These are phyloP conservation scores for Auricularia sp. DNA, from an alignment of 768 basidiomycete species.

Conservation along the genomic window DNA sequence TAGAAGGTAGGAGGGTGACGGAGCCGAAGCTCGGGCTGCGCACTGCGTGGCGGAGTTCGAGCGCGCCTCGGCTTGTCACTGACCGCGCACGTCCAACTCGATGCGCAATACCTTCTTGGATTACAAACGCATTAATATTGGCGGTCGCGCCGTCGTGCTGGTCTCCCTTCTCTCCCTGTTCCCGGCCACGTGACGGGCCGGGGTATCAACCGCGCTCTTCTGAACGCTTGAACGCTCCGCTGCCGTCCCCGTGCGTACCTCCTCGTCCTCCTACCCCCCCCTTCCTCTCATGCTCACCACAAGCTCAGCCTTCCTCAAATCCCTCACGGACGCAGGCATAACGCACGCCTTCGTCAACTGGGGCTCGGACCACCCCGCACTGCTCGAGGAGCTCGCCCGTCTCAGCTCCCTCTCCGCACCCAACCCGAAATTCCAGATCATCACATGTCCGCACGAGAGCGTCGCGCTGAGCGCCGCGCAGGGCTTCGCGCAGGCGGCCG, in stretches of 20 bases:
- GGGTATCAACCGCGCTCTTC: no score
- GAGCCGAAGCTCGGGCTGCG: no score
- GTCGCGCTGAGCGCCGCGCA: conserved; percentile 65
- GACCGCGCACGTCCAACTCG: no score
- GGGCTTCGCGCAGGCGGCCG: conserved; percentile 55
- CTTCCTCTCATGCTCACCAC: conserved; percentile 36
- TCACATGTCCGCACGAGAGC: conserved; percentile 70
- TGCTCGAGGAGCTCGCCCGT: conserved; percentile 58
- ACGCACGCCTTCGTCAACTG: conserved; percentile 67
- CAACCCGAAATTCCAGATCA: conserved; percentile 23
- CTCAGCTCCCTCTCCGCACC: conserved; percentile 29
- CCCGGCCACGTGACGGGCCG: no score
- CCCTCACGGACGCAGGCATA: conserved; percentile 46
- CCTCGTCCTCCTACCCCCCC: background rate
- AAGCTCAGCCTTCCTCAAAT: conserved; percentile 50
- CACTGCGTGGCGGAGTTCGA: no score
- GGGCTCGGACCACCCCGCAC: conserved; percentile 65
- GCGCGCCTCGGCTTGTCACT: no score
- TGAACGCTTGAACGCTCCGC: no score
- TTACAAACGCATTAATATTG: no score
- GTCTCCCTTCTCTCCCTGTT: no score
- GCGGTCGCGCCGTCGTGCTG: no score
- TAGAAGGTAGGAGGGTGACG: no score
- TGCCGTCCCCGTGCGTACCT: background rate
- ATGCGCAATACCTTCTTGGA: no score